Evolutionary conservation across 73 alveolate genomes (phyloP).

Genomic region (Diophrys appendiculata): DNA sequence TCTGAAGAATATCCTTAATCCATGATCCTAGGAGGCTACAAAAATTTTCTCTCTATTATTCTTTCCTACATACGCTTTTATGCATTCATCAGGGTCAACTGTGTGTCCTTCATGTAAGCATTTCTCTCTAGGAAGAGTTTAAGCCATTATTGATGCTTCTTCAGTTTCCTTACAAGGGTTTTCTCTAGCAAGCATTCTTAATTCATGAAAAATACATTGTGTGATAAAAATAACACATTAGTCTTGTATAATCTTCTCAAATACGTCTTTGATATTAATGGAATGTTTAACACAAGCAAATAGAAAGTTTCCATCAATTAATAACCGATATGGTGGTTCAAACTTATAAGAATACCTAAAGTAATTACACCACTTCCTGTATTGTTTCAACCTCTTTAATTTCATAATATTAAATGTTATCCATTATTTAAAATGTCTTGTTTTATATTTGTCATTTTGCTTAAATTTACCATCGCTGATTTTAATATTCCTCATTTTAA

Average conservation of each 20-base stretch:
- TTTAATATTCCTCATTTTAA: not conserved
- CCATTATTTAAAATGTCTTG: too few species aligned
- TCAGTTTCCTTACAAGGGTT: not conserved
- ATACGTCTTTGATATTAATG: not conserved
- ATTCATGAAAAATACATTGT: not conserved
- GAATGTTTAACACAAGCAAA: conserved; percentile 10
- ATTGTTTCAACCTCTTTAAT: conserved; percentile 39
- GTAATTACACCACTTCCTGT: conserved; percentile 58
- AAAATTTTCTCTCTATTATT: conserved; percentile 71
- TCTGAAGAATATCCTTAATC: conserved; percentile 68
- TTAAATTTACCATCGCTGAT: not conserved
- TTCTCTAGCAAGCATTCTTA: not conserved
- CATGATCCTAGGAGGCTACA: conserved; percentile 80
- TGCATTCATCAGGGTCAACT: conserved; percentile 70
- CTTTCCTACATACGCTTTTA: conserved; percentile 69
- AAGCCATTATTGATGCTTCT: not conserved
- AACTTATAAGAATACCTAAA: conserved; percentile 68
- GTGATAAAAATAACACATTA: not conserved
- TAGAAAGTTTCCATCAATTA: conserved; percentile 80
- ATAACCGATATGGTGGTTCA: conserved; percentile 75
- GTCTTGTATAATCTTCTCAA: not conserved
- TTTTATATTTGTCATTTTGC: too few species aligned
- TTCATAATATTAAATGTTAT: too few species aligned
- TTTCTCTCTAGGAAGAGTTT: not conserved
- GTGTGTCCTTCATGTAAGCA: not conserved